Conservation (phyloP, 2,329 filamentous ascomycete genomes). For the Alternaria hordeiaustralica region DNA sequence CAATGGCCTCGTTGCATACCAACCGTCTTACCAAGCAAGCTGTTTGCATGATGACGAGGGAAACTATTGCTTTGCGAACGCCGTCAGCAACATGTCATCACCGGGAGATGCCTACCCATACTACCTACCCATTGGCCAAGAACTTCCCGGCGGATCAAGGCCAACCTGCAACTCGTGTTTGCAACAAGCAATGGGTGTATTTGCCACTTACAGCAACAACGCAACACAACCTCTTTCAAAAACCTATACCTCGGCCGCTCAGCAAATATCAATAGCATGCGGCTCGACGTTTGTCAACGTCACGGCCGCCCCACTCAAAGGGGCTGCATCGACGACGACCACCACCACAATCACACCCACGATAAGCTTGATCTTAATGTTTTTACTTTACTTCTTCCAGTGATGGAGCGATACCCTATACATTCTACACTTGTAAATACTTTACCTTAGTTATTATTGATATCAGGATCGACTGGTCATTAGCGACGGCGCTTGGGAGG, state of each 20-base stretch:
- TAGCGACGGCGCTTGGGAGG: slow-evolving; percentile 45
- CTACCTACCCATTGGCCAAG: slow-evolving; percentile 79
- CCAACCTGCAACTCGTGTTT: slow-evolving; percentile 80
- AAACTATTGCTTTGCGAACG: slow-evolving; percentile 80
- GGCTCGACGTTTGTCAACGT: slow-evolving; percentile 62
- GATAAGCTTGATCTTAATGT: slow-evolving; percentile 44
- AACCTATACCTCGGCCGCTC: slow-evolving; percentile 75
- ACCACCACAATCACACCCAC: slow-evolving; percentile 35
- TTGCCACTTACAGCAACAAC: slow-evolving; percentile 71
- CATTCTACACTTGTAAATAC: slow-evolving; percentile 30
- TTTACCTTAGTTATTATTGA: slow-evolving; percentile 21
- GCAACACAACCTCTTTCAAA: slow-evolving; percentile 68
- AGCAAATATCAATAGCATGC: slow-evolving; percentile 71
- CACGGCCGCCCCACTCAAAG: slow-evolving; percentile 53
- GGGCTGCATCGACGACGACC: slow-evolving; percentile 31
- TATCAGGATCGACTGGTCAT: slow-evolving; percentile 34
- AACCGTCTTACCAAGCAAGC: slow-evolving; percentile 77
- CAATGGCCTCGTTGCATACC: slow-evolving; percentile 76
- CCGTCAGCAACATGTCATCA: slow-evolving; percentile 76
- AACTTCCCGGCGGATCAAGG: slow-evolving; percentile 69
- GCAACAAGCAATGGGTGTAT: slow-evolving; percentile 81
- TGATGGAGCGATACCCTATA: slow-evolving; percentile 22
- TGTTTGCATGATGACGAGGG: slow-evolving; percentile 75
- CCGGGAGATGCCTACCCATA: slow-evolving; percentile 81
- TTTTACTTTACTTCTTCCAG: slow-evolving; percentile 42